These are phyloP conservation scores for Tricholoma furcatifolium DNA, from an alignment of 768 basidiomycete species.

Conservation along the genomic window DNA sequence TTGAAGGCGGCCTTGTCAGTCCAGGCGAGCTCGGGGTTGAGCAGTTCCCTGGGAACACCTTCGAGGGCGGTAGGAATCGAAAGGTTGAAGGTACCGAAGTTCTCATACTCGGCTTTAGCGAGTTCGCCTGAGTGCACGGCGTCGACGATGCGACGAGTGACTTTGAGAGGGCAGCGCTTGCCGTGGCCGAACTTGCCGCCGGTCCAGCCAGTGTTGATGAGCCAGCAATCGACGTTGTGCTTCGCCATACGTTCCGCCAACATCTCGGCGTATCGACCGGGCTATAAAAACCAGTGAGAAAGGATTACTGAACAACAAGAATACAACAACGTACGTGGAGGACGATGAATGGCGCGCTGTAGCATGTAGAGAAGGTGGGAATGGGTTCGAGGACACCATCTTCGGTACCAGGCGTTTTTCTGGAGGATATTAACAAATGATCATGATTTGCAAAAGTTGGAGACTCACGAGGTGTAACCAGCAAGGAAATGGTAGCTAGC, in stretches of 20 bases:
- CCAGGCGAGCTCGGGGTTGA: slow-evolving; percentile 91
- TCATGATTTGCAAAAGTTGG: background rate
- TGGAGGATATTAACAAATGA: slow-evolving; percentile 27
- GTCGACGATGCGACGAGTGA: slow-evolving; percentile 95
- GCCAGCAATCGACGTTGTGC: slow-evolving; percentile 91
- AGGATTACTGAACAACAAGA: background rate
- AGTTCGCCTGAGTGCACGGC: slow-evolving; percentile 94
- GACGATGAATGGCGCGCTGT: slow-evolving; percentile 99
- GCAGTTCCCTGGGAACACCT: slow-evolving; percentile 87
- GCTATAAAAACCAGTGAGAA: slow-evolving; percentile 39
- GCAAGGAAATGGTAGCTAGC: slow-evolving; percentile 98
- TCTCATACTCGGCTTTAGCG: slow-evolving; percentile 84
- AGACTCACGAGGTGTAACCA: slow-evolving; percentile 85
- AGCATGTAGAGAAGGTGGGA: slow-evolving; percentile 99
- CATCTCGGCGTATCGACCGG: slow-evolving; percentile 95
- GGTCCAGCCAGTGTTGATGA: slow-evolving; percentile 99
- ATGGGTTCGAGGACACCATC: slow-evolving; percentile 98
- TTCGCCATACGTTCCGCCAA: slow-evolving; percentile 90
- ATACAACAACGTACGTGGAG: slow-evolving; percentile 65
- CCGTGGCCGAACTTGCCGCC: slow-evolving; percentile 91
- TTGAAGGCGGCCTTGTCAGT: slow-evolving; percentile 85
- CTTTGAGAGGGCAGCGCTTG: slow-evolving; percentile 94
- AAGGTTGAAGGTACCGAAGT: slow-evolving; percentile 79
- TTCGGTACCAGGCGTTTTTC: slow-evolving; percentile 98
- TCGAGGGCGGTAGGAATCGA: slow-evolving; percentile 79